Conservation (phyloP, 2,329 filamentous ascomycete species). For the Drechslerella dactyloides region DNA sequence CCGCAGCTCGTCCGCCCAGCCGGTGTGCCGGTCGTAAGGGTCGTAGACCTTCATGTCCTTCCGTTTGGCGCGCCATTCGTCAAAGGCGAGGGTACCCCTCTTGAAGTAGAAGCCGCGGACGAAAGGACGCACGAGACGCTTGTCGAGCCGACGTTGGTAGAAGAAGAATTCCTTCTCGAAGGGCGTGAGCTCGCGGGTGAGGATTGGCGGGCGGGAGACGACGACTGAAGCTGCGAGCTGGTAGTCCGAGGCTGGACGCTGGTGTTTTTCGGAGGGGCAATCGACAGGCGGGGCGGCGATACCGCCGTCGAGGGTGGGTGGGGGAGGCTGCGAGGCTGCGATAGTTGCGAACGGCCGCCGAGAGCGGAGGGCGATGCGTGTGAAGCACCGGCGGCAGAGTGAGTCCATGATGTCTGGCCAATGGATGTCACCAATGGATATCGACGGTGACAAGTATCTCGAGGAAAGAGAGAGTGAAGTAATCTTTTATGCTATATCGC, state of each 20-base stretch:
- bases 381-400: conserved; percentile 45
- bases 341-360: conserved; percentile 44
- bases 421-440: too few relatives aligned
- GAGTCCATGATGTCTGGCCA: conserved; percentile 31
- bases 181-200: conserved; percentile 80
- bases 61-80: conserved; percentile 75
- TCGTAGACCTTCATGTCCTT: conserved; percentile 51
- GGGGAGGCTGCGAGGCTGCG: conserved; percentile 16
- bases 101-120: conserved; percentile 94
- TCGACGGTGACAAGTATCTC: conserved; percentile 12
- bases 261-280: conserved; percentile 5
- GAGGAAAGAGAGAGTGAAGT: conserved; percentile 4
- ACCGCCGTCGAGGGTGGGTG: neutral
- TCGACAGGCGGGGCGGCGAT: conserved; percentile 5
- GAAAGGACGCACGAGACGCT: conserved; percentile 86
- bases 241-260: conserved; percentile 57
- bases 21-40: conserved; percentile 59
- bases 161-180: conserved; percentile 96
- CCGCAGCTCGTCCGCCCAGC: conserved; percentile 90
- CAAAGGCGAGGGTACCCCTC: conserved; percentile 78
- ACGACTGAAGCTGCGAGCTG: conserved; percentile 72
- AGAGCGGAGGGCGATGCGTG: conserved; percentile 37
- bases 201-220: conserved; percentile 82
- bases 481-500: neutral
- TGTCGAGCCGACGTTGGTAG: conserved; percentile 95